Base-by-base conservation (phyloP, 352 stramenopile species). In the Phytophthora macrochlamydospora region DNA sequence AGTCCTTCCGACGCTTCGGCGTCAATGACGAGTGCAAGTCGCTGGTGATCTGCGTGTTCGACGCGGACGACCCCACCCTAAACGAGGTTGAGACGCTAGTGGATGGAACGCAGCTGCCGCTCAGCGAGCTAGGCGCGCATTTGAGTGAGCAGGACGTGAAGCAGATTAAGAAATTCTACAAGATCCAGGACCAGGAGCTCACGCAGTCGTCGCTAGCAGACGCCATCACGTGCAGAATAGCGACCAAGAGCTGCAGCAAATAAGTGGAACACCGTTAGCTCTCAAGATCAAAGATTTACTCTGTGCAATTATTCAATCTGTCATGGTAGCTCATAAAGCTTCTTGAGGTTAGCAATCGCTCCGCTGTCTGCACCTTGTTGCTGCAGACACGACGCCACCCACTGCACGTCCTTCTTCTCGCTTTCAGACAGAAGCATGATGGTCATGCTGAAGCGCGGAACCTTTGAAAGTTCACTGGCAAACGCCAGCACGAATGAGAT, bases 231-330 rank as follows among this genome's bases (percentile, higher is more conserved):
- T 90, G 79, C 50, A 81, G 85, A 83, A 95, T 95, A 89, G 87
- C 87, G n/a, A 93, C 85, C 42, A 95, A 95, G 70, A 92, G 75
- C 65, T 93, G 83, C 77, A 90, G 63, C 80, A 95, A 95, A 65
- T 95, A 85, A 76, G 55, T 30, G n/a, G 43, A 24, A 24, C 18
- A 24, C 18, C 18, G 18, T 24, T 24, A 24, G 18, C 18, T 24
- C 18, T 24, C 18, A 24, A 40, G 35, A 6, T 6, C 35, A 40
- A 40, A 52, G 29, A 29, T 61, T 53, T 24, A 24, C 18, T 24
- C 18, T 24, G 18, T 24, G 18, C 18, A 24, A 24, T 24, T 32
- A 9, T 51, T 24, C 13, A 9, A 4, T 40, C 12, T 13, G 53
- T 75, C 58, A 67, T 32, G 12, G 55, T 56, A 91, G 60, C 18